Percentiles rank a stretch among this genome's conserved stretches.
These are phyloP conservation scores for Ligustrum vulgare DNA, from an alignment of 257 asterid species.

Conservation along the genomic window DNA sequence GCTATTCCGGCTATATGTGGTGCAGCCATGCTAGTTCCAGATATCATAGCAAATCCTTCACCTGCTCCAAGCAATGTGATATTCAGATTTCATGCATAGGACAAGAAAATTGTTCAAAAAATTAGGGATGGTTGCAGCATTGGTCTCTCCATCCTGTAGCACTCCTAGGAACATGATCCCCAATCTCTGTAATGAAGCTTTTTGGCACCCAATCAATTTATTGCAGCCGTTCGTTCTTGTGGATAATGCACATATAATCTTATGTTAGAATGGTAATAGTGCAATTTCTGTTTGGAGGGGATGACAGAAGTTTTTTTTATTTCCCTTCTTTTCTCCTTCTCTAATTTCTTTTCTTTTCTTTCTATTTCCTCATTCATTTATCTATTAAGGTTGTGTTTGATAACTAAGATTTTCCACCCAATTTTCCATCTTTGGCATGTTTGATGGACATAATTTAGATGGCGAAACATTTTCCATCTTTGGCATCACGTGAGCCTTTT, in stretches of 20 bases:
- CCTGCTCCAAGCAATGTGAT: constrained; percentile 48
- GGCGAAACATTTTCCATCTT: too few relatives aligned
- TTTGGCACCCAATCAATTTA: background rate
- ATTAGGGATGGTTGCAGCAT: background rate
- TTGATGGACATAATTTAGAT: too few relatives aligned
- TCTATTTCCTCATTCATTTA: background rate
- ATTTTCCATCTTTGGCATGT: too few relatives aligned
- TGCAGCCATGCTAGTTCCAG: constrained; percentile 96
- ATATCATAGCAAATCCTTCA: constrained; percentile 83
- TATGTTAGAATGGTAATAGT: background rate
- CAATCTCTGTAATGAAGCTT: background rate
- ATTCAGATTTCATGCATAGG: background rate
- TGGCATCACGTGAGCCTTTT: too few relatives aligned
- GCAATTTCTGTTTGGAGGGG: background rate
- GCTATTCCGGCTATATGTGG: constrained; percentile 94
- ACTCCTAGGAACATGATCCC: background rate
- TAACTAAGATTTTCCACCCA: too few relatives aligned
- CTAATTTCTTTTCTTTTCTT: background rate
- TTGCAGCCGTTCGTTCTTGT: background rate
- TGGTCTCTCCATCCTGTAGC: background rate
- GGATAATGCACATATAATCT: background rate
- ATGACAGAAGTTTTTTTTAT: background rate
- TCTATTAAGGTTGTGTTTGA: background rate
- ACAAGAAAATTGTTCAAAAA: background rate
- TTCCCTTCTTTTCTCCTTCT: background rate